Conservation (phyloP, 176 grass and related monocot genomes). For the Bonia amplexicaulis region DNA sequence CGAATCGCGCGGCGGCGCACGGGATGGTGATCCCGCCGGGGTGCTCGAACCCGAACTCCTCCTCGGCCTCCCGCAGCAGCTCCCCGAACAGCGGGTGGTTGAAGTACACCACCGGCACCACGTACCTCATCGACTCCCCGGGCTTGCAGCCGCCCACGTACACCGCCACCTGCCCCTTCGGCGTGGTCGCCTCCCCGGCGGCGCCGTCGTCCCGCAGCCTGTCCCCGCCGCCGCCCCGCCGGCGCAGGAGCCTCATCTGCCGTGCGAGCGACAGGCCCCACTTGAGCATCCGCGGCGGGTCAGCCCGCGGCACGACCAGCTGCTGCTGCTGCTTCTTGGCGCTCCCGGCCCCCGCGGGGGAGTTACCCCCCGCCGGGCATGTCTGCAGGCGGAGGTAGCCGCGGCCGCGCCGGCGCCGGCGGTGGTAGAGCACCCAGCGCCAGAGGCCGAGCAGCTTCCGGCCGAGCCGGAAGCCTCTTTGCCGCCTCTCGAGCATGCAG, state of each 20-base stretch:
- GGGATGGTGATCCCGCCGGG: conserved; percentile 97
- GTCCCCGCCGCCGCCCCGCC: background rate
- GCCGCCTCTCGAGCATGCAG: conserved; percentile 36
- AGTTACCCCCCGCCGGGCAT: background rate
- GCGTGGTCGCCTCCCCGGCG: conserved; percentile 31
- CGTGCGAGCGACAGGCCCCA: conserved; percentile 50
- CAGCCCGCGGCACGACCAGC: background rate
- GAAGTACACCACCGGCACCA: conserved; percentile 94
- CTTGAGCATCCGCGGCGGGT: conserved; percentile 30
- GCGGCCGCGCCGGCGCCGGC: conserved; percentile 28
- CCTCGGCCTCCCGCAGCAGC: conserved; percentile 91
- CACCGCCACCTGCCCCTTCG: conserved; percentile 89
- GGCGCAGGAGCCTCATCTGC: conserved; percentile 28
- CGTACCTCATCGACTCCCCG: conserved; percentile 52
- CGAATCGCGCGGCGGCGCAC: conserved; percentile 62
- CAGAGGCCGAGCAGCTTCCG: conserved; percentile 59
- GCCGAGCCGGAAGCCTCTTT: conserved; percentile 72
- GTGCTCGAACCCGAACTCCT: conserved; percentile 87
- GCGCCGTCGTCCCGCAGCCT: conserved; percentile 25
- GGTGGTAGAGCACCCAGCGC: conserved; percentile 45
- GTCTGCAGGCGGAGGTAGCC: conserved; percentile 44
- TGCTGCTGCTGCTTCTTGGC: conserved; percentile 11
- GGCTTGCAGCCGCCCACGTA: conserved; percentile 59
- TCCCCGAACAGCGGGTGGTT: conserved; percentile 91
- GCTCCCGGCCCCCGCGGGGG: background rate